A percentile compares a stretch with the other conserved stretches of the same genome.
Conservation (phyloP, 805 yeast genomes). For the Teunomyces tritomae region DNA sequence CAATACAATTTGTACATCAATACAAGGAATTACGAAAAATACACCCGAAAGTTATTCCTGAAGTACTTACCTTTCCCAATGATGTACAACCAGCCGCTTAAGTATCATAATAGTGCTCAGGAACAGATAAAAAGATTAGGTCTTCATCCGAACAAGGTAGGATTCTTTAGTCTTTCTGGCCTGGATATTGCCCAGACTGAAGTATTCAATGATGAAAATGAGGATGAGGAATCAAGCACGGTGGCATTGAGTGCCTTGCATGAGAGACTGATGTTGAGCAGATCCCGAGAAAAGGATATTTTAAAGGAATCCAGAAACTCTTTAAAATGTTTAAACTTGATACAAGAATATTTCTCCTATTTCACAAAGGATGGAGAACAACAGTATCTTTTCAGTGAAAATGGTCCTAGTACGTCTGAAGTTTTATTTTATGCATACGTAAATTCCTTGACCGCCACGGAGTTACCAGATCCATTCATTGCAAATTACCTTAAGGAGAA, state of each 20-base stretch:
- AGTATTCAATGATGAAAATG: conserved; percentile 20
- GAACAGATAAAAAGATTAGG: conserved; percentile 32
- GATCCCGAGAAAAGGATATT: conserved; percentile 29
- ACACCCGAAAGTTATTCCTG: conserved; percentile 54
- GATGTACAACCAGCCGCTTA: conserved; percentile 67
- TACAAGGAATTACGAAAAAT: conserved; percentile 56
- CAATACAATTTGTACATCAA: conserved; percentile 58
- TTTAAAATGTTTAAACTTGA: conserved; percentile 27
- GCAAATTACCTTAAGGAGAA: conserved; percentile 28
- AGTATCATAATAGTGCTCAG: conserved; percentile 37
- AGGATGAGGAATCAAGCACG: conserved; percentile 16
- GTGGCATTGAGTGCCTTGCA: conserved; percentile 38
- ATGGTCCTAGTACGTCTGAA: conserved; percentile 25
- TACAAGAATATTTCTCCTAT: conserved; percentile 19
- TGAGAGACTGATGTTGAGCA: conserved; percentile 33
- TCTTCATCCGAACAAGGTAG: conserved; percentile 21
- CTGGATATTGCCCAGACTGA: conserved; percentile 28
- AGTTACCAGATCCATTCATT: conserved; percentile 44
- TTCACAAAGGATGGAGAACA: conserved; percentile 15
- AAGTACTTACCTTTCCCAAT: conserved; percentile 64
- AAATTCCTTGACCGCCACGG: conserved; percentile 24
- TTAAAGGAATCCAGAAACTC: conserved; percentile 33
- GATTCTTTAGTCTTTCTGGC: conserved; percentile 29
- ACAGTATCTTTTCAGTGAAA: conserved; percentile 11
- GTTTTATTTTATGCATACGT: conserved; percentile 41